Conservation (phyloP, 202 grass and related monocot species). For the Musa balbisiana region DNA sequence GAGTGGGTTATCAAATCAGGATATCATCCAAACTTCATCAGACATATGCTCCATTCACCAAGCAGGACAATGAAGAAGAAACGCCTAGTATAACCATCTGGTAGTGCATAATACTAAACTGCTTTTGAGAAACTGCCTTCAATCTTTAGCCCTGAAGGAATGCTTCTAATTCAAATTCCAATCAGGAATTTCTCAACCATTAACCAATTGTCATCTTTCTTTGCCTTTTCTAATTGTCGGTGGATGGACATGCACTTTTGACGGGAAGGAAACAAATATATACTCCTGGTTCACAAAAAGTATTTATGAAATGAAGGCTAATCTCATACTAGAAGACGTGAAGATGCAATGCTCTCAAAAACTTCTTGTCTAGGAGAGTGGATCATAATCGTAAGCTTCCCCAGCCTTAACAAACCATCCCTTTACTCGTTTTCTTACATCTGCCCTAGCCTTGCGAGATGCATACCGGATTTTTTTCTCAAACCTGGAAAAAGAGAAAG, state of each 20-base stretch:
- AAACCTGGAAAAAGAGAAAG: slow-evolving; percentile 36
- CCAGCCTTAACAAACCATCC: slow-evolving; percentile 79
- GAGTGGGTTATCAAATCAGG: neutral
- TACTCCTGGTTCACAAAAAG: neutral
- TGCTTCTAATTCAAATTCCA: neutral
- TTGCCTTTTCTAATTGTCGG: neutral
- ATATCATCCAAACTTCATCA: neutral
- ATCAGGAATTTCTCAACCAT: too few relatives aligned
- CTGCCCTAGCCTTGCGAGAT: slow-evolving; percentile 76
- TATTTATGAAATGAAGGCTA: slow-evolving; percentile 26
- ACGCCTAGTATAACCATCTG: neutral
- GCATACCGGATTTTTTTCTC: slow-evolving; percentile 97
- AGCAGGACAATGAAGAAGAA: neutral
- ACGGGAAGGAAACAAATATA: neutral
- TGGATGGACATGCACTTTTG: neutral
- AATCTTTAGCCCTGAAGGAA: neutral
- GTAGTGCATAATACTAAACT: neutral
- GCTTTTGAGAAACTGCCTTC: neutral
- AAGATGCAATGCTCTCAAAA: slow-evolving; percentile 37
- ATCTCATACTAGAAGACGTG: slow-evolving; percentile 16
- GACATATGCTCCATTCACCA: neutral
- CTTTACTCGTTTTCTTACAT: slow-evolving; percentile 81
- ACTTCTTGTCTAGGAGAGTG: slow-evolving; percentile 67
- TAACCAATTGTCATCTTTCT: neutral
- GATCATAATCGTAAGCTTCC: slow-evolving; percentile 95